A percentile compares a stretch with the other conserved stretches of the same genome.
Evolutionary conservation across 2,329 filamentous ascomycete genomes (phyloP).

Genomic region (Fusarium udum): DNA sequence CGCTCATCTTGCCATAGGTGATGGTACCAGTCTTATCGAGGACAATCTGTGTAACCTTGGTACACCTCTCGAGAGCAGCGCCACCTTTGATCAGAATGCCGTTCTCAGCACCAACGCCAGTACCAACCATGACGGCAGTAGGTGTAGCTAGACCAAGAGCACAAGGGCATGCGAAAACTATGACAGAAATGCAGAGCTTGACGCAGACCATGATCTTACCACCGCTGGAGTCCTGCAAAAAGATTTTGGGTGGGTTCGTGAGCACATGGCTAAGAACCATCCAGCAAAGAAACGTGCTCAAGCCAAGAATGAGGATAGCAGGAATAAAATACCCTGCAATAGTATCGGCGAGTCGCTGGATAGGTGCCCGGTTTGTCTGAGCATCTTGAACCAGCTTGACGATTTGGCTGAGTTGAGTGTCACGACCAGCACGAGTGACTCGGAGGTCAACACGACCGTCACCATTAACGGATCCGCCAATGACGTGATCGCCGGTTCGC

Average conservation of each 20-base stretch:
- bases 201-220: conserved; percentile 96
- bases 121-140: conserved; percentile 98
- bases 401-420: conserved; percentile 97
- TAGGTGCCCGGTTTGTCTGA: conserved; percentile 92
- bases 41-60: conserved; percentile 88
- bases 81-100: conserved; percentile 98
- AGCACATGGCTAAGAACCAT: conserved; percentile 93
- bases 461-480: conserved; percentile 95
- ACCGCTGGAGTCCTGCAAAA: conserved; percentile 80
- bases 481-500: conserved; percentile 78
- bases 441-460: conserved; percentile 91
- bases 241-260: conserved; percentile 85
- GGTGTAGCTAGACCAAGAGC: conserved; percentile 95
- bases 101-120: conserved; percentile 93
- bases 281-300: conserved; percentile 89
- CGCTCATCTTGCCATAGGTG: conserved; percentile 94
- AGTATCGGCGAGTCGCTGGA: conserved; percentile 89
- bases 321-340: conserved; percentile 96
- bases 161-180: conserved; percentile 97
- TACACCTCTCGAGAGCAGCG: conserved; percentile 88
- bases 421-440: conserved; percentile 89
- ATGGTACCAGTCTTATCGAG: conserved; percentile 97
- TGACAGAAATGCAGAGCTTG: conserved; percentile 97
- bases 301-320: conserved; percentile 82
- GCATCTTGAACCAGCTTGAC: conserved; percentile 98